Evolutionary conservation across 768 basidiomycete species (phyloP).

Genomic region (Pilatotrama ljubarskyi): DNA sequence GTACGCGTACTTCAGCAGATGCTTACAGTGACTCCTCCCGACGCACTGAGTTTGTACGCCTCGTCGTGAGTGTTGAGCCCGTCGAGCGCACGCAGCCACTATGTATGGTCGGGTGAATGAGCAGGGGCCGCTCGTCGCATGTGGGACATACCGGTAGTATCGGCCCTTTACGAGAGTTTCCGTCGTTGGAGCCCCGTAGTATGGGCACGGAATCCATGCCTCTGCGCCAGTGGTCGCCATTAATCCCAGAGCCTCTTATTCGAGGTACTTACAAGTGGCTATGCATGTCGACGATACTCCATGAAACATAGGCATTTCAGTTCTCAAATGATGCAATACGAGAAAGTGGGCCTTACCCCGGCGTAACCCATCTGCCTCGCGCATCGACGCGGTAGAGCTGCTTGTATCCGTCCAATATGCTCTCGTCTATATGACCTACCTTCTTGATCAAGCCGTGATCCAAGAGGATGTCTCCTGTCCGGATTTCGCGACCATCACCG

Average conservation of each 20-base stretch:
- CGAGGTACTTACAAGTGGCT: conserved; percentile 14
- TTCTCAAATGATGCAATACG: not conserved
- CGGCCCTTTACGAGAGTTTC: conserved; percentile 42
- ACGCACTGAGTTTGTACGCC: conserved; percentile 61
- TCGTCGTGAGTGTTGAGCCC: conserved; percentile 80
- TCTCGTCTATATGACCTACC: conserved; percentile 46
- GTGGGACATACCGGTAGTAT: conserved; percentile 28
- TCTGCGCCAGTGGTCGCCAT: not conserved
- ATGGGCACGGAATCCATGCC: conserved; percentile 17
- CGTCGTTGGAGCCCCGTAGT: conserved; percentile 38
- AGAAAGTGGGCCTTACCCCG: conserved; percentile 49
- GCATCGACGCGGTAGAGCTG: conserved; percentile 60
- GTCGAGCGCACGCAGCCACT: conserved; percentile 72
- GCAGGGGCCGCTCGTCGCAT: conserved; percentile 29
- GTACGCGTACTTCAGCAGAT: not conserved
- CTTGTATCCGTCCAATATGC: conserved; percentile 22
- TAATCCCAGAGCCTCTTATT: conserved; percentile 45
- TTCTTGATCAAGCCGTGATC: conserved; percentile 65
- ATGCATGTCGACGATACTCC: conserved; percentile 16
- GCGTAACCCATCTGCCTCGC: conserved; percentile 73
- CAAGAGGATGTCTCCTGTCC: conserved; percentile 66
- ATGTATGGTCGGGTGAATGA: not conserved
- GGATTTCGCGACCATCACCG: conserved; percentile 63
- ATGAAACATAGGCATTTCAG: not conserved
- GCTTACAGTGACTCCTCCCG: conserved; percentile 70